These are phyloP conservation scores for Amphicarpaea edgeworthii DNA, from an alignment of 306 rosid species.

Conservation along the genomic window DNA sequence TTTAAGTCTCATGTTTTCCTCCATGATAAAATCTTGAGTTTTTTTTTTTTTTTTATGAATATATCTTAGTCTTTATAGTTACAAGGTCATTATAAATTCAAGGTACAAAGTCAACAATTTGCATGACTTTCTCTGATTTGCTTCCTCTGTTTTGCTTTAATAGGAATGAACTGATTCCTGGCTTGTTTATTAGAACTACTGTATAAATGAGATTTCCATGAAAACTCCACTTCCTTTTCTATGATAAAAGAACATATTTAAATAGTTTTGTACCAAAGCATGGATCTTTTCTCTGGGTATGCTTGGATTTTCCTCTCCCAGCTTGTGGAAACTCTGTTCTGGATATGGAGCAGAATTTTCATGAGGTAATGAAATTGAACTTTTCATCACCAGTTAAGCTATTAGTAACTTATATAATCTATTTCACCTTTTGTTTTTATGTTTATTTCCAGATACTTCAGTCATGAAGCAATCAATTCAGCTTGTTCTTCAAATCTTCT, in stretches of 20 bases:
- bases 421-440: neutral
- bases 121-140: conserved; percentile 41
- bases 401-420: neutral
- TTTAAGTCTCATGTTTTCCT: neutral
- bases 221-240: conserved; percentile 24
- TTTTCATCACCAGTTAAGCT: conserved; percentile 1
- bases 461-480: neutral
- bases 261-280: conserved; percentile 35
- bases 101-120: conserved; percentile 51
- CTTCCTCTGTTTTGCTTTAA: conserved; percentile 53
- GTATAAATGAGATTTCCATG: neutral
- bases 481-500: conserved; percentile 30
- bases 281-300: conserved; percentile 47
- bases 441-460: conserved; percentile 41
- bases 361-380: conserved; percentile 54
- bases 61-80: neutral
- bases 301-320: conserved; percentile 57
- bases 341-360: conserved; percentile 50
- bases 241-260: conserved; percentile 37
- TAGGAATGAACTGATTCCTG: conserved; percentile 47
- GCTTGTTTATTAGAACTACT: conserved; percentile 26
- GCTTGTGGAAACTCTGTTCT: conserved; percentile 52
- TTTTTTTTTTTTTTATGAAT: neutral
- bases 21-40: neutral
- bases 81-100: conserved; percentile 35